These are phyloP conservation scores for barrel medic (Medicago truncatula) DNA, from an alignment of 306 rosid genomes.

Conservation along the genomic window MtrunA17r5.0-ANR NC_053045.1:38803001-38803500, in stretches of 20 bases:
- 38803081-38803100: neutral
- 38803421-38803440: too few species aligned
- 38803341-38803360: neutral
- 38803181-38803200: neutral
- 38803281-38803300: neutral
- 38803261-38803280: neutral
- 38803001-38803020: neutral
- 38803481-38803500: too few species aligned
- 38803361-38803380: too few species aligned
- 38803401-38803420: too few species aligned
- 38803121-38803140: slow-evolving; percentile 4
- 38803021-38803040: neutral
- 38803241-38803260: slow-evolving; percentile 2
- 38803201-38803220: neutral
- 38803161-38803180: neutral
- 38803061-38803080: neutral
- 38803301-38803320: neutral
- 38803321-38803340: neutral
- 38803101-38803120: slow-evolving; percentile 12
- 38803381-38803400: too few species aligned
- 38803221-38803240: slow-evolving; percentile 28
- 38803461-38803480: too few species aligned
- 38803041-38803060: neutral
- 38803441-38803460: too few species aligned
- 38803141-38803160: slow-evolving; percentile 6